Evolutionary conservation across 768 basidiomycete genomes (phyloP), one percentile per base, ranked within the genome.

Genomic region (Kwoniella sp.): DNA sequence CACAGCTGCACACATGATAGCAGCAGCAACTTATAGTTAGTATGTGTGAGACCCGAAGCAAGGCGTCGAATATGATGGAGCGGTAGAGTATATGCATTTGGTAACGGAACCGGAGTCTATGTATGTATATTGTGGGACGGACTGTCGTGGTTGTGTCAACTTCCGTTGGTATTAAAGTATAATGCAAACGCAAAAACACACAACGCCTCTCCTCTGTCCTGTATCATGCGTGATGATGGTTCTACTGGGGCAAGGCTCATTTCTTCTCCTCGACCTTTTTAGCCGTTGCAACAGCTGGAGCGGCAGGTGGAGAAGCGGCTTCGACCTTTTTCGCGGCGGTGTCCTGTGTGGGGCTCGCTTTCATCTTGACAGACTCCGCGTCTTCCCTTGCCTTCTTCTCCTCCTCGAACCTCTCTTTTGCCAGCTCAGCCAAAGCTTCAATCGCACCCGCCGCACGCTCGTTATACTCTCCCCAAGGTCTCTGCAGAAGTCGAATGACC

Each of bases 401-500:
- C 17, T 66, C 64, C 33, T 73, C 68, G 25, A 76, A 48, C 33
- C 50, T 55, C 49, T 65, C 64, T 27, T 64, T 47, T 0, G 74
- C 74, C 2, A 76, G 19, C 2, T 57, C 48, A 12, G 65, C 70
- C 21, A 76, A 27, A 29, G 50, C 27, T 19, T 70, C 70, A 63
- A 74, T 68, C 13, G 68, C 47, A 25, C 51, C 63, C n/a, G 71
- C 73, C 17, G 70, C 72, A n/a, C 69, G 70, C 26, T 65, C 66
- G 40, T 76, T 72, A 24, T 62, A 76, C 33, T 37, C 36, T 8
- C 56, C 65, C 74, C 74, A 76, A 25, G 74, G 74, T 48, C 58
- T 55, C n/a, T 69, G 58, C 40, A 76, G 55, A 68, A 67, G 72
- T 25, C 55, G 60, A 13, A 73, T 60, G 53, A 76, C 73, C 48